Conservation (phyloP, 2,329 filamentous ascomycete species). For the Metarhizium anisopliae region DNA sequence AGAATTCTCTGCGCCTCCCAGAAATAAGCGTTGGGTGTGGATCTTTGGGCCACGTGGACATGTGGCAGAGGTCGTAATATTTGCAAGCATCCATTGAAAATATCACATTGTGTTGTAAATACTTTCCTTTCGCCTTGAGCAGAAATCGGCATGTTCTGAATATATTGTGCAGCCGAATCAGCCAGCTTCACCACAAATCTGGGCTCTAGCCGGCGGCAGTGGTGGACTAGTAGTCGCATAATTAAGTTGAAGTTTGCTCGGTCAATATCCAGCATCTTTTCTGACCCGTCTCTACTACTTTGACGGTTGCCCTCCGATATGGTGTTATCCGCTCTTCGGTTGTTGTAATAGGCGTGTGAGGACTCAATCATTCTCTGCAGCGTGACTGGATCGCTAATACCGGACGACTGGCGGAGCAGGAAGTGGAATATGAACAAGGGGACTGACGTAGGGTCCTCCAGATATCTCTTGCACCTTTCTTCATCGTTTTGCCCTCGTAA, state of each 20-base stretch:
- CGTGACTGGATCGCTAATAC: conserved; percentile 14
- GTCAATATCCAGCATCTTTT: conserved; percentile 9
- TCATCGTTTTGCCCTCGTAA: conserved; percentile 21
- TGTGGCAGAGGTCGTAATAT: conserved; percentile 18
- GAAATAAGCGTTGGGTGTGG: conserved; percentile 22
- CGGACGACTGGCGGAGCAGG: conserved; percentile 18
- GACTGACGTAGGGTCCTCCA: conserved; percentile 14
- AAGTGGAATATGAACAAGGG: conserved; percentile 23
- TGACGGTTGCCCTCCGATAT: neutral
- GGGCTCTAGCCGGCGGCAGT: conserved; percentile 24
- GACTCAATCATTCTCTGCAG: conserved; percentile 19
- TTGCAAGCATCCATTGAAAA: conserved; percentile 22
- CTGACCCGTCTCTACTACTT: neutral
- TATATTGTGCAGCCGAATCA: conserved; percentile 16
- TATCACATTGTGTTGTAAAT: conserved; percentile 19
- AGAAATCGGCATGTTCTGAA: conserved; percentile 13
- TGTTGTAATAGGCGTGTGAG: conserved; percentile 11
- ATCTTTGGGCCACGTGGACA: conserved; percentile 14
- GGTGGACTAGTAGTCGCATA: conserved; percentile 18
- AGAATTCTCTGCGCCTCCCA: conserved; percentile 51
- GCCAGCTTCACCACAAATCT: conserved; percentile 23
- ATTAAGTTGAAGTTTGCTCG: conserved; percentile 15
- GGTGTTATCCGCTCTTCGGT: neutral
- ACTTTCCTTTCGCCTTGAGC: conserved; percentile 9
- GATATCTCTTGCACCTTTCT: conserved; percentile 21